Conservation (phyloP, 805 yeast species). For the Diddensiella caesifluorescens region DNA sequence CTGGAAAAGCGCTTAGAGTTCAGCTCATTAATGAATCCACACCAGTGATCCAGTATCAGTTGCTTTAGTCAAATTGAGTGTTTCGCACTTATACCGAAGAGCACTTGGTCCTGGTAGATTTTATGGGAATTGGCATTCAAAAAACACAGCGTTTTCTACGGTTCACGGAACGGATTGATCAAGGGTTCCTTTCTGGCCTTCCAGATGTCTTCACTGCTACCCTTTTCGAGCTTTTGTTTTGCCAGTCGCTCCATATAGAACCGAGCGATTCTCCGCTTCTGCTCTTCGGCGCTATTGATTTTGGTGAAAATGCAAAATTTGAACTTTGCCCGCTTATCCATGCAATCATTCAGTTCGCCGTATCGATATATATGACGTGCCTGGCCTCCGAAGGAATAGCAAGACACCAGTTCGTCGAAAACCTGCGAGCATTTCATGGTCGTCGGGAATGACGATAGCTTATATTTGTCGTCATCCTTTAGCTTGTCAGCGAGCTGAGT, state of each 20-base stretch:
- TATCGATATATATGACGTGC: constrained; percentile 75
- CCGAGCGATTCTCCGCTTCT: constrained; percentile 50
- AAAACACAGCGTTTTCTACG: background rate
- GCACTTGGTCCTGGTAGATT: too few species aligned
- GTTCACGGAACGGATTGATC: constrained; percentile 36
- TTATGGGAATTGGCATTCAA: too few species aligned
- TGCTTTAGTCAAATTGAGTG: too few species aligned
- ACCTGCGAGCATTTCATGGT: constrained; percentile 77
- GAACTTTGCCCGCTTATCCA: constrained; percentile 62
- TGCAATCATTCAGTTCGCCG: constrained; percentile 72
- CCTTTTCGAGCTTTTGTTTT: constrained; percentile 51
- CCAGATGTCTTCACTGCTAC: constrained; percentile 88
- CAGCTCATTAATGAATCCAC: too few species aligned
- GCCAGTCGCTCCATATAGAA: constrained; percentile 63
- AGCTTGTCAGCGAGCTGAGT: background rate
- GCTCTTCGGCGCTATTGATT: constrained; percentile 50
- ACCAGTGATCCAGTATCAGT: too few species aligned
- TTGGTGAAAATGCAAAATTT: constrained; percentile 70
- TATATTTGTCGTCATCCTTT: constrained; percentile 2
- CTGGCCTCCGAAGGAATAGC: constrained; percentile 91
- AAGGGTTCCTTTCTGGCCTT: constrained; percentile 38
- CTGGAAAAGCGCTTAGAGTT: too few species aligned
- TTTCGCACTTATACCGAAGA: too few species aligned
- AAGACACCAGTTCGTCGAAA: constrained; percentile 77
- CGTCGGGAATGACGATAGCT: constrained; percentile 26